Base-by-base conservation (phyloP, 75 land plant genomes). In the Sequoia sempervirens region DNA sequence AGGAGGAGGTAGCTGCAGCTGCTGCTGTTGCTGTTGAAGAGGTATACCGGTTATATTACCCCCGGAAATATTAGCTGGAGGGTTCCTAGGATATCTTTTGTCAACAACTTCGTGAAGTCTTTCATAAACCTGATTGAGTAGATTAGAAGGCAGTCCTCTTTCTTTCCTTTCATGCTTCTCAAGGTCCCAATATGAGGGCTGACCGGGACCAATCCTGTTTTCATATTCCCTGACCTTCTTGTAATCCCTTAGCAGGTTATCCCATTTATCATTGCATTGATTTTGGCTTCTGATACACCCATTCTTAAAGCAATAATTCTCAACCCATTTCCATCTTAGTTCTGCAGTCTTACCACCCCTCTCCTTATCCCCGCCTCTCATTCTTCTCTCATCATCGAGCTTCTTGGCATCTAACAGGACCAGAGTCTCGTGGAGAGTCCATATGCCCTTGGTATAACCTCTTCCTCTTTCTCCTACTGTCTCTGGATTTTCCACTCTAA, bases 191-290 rank as follows among this genome's bases (percentile, higher is more conserved):
- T 93, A 93, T 38, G 90, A 89, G 37, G 80, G 73, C 38, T 26
- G 75, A 64, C 68, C 61, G 7, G 86, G 88, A 80, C 74, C 32
- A 37, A 88, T 37, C 50, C 80, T 84, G 38, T 84, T 86, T 73
- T 94, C 86, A 83, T 81, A 86, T 37, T 92, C 92, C 8, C 87
- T 87, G 1, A 89, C 89, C 81, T 89, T 89, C 86, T 89, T 91
- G 86, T 84, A 89, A 40, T 91, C 91, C 54, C 89, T 85, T 85
- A 92, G 86, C 54, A 91, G 83, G 58, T 94, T 91, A 58, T 94
- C 95, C 95, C 95, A 94, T 84, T 88, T 94, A 85, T 94, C 95
- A 83, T 92, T 94, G 87, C 94, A 94, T 85, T 94, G 95, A 80
- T 92, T 92, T 80, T 91, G 92, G 89, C 94, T 94, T 82, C 95